Evolutionary conservation across 192 early-diverging fungal genomes (phyloP), one percentile per base, ranked within the genome.

Genomic region (Spizellomyces punctatus): DNA sequence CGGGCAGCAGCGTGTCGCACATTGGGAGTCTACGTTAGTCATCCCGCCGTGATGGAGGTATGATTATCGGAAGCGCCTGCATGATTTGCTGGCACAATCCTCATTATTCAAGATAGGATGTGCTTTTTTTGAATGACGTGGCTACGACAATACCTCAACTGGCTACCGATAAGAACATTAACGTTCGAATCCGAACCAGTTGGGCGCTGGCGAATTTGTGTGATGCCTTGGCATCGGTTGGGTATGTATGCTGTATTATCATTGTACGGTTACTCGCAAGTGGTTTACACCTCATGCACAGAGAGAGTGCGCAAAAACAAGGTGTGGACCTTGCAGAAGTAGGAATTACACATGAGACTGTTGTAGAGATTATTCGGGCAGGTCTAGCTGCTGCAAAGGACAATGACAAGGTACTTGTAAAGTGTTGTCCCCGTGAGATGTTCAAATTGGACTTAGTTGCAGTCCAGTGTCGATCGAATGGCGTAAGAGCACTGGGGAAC

Each of bases 191-290:
- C 8, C 76, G 91, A 43, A 88, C 84, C 2, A 89, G 88, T 67
- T 94, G 92, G 92, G 89, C 90, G 0, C 75, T 92, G n/a, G 92
- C 86, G 6, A 92, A 92, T 78, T 63, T 92, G 43, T 82, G 86
- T 43, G 90, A 92, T 73, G 78, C 89, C 0, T 66, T 90, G 5
- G 80, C 87, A 8, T 49, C 82, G 44, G 41, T 83, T 47, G 80
- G 78, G 66, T 76, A 47, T 46, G 44, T 7, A 4, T 61, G 27
- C 6, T 52, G 41, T 42, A 14, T 58, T 74, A 71, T 50, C 59
- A 46, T 78, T 72, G 22, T 52, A 46, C n/a, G 6, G 61, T 6
- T 48, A 41, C 27, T 46, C 19, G 12, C n/a, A 64, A 27, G 60
- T 14, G 21, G 10, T 27, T 78, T 17, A 62, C n/a, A n/a, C 27